phyloP scores from a whole-genome alignment of 768 basidiomycete species.

The Jaapia argillacea region DNA sequence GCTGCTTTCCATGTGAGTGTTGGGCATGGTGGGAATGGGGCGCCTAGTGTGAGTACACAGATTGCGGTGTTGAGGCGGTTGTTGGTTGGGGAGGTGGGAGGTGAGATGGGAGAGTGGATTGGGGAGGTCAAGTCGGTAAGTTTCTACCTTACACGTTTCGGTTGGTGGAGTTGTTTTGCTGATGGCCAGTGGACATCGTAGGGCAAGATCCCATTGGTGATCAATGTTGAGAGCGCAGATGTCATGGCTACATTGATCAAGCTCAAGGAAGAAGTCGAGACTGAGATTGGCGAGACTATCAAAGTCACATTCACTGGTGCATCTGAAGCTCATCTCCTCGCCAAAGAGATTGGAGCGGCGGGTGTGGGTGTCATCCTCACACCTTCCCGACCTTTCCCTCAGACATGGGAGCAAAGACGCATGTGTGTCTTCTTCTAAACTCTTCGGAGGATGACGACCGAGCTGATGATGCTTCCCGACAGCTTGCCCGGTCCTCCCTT shows the following conservation, averaged over 20 bases:
- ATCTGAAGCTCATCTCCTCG: conserved; percentile 62
- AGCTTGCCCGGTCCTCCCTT: conserved; percentile 71
- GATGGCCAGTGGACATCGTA: too few species aligned
- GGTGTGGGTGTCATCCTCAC: conserved; percentile 61
- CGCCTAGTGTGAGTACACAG: conserved; percentile 55
- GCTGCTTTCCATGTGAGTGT: conserved; percentile 62
- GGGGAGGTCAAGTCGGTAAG: conserved; percentile 35
- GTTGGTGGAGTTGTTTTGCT: not conserved
- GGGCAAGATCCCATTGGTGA: conserved; percentile 51
- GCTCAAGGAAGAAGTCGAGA: conserved; percentile 56
- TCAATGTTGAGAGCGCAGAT: conserved; percentile 57
- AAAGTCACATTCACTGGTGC: conserved; percentile 46
- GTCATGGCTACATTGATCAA: conserved; percentile 53
- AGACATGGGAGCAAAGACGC: conserved; percentile 54
- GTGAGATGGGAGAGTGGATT: conserved; percentile 31
- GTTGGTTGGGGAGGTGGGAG: conserved; percentile 29
- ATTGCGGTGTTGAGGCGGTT: conserved; percentile 49
- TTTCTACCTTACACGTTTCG: not conserved
- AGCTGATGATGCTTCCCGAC: not conserved
- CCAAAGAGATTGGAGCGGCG: conserved; percentile 58
- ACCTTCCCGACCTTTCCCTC: conserved; percentile 64
- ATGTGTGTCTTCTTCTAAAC: conserved; percentile 31
- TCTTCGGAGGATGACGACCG: not conserved
- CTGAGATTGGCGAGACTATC: conserved; percentile 26
- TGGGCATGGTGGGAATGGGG: conserved; percentile 28